Conservation (phyloP, 768 basidiomycete genomes). For the Suillus americanus region DNA sequence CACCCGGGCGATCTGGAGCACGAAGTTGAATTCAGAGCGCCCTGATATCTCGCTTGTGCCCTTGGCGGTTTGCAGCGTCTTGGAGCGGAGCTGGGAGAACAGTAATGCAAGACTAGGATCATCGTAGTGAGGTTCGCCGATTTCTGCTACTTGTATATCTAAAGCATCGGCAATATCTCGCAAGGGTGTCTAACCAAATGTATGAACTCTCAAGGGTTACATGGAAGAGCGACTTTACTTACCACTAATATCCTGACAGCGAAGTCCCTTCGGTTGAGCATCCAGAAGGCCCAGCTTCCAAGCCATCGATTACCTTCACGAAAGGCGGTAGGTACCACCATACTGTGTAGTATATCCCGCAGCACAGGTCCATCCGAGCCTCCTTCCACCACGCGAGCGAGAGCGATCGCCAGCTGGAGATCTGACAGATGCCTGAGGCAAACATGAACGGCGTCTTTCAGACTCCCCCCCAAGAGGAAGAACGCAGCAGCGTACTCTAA, state of each 20-base stretch:
- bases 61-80: slow-evolving; percentile 89
- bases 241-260: slow-evolving; percentile 90
- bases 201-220: background rate
- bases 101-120: slow-evolving; percentile 91
- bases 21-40: slow-evolving; percentile 90
- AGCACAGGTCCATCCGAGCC: slow-evolving; percentile 81
- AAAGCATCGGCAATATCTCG: slow-evolving; percentile 66
- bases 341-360: slow-evolving; percentile 63
- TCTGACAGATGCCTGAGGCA: slow-evolving; percentile 87
- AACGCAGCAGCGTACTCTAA: slow-evolving; percentile 96
- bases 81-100: slow-evolving; percentile 86
- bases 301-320: slow-evolving; percentile 89
- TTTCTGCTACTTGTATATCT: slow-evolving; percentile 54
- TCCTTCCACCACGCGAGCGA: slow-evolving; percentile 84
- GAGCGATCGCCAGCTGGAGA: slow-evolving; percentile 85
- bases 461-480: slow-evolving; percentile 85
- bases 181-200: slow-evolving; percentile 60
- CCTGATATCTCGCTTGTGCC: slow-evolving; percentile 91
- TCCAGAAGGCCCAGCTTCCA: slow-evolving; percentile 96
- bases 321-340: slow-evolving; percentile 84
- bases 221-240: slow-evolving; percentile 26
- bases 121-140: slow-evolving; percentile 87
- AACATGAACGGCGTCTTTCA: slow-evolving; percentile 91
- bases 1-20: slow-evolving; percentile 89
- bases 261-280: slow-evolving; percentile 82